Evolutionary conservation across 2,329 filamentous ascomycete species (phyloP), one percentile per base, ranked within the genome.

Genomic region (Alternaria triticimaculans): DNA sequence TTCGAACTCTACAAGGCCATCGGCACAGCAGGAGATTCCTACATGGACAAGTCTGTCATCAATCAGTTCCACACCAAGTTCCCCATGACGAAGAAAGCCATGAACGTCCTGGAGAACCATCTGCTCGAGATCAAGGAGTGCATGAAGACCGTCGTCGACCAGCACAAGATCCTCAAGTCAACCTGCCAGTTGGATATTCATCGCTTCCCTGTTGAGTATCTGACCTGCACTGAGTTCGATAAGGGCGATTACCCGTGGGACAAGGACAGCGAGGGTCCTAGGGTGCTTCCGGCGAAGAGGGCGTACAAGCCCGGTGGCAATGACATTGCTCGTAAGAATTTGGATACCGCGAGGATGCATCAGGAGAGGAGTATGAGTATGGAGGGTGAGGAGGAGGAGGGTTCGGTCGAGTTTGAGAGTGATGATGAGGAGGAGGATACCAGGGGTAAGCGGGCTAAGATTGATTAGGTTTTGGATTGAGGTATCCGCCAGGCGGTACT

Each of bases 221-320:
- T 86, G 54, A 85, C 84, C 1, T 85, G 83, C 68, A 76, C 75
- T 12, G 73, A 78, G 11, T 76, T 86, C 46, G 70, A 76, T n/a
- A 71, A 72, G 18, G 67, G 69, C 60, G 78, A 84, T 71, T 73
- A 83, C 69, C 82, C 82, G 1, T 84, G 83, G 80, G 60, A 75
- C 11, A 64, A 56, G 18, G 64, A 60, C 11, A 65, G 63, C n/a
- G 60, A 50, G 25, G 43, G 53, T 11, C 37, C 58, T 15, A 50
- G 25, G 10, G 46, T 59, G 12, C 43, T 55, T 41, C 54, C 66
- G 9, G 46, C 41, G 0, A 76, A 73, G 68, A 55, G 66, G 9
- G 68, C 64, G 26, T 72, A 66, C 41, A 68, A 72, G 20, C 67
- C 65, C 3, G 72, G 75, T 5, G 74, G 75, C 1, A 78, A 76